Evolutionary conservation across 2,329 filamentous ascomycete species (phyloP), one percentile per base, ranked within the genome.

Genomic region (Pseudogymnoascus sp.): DNA sequence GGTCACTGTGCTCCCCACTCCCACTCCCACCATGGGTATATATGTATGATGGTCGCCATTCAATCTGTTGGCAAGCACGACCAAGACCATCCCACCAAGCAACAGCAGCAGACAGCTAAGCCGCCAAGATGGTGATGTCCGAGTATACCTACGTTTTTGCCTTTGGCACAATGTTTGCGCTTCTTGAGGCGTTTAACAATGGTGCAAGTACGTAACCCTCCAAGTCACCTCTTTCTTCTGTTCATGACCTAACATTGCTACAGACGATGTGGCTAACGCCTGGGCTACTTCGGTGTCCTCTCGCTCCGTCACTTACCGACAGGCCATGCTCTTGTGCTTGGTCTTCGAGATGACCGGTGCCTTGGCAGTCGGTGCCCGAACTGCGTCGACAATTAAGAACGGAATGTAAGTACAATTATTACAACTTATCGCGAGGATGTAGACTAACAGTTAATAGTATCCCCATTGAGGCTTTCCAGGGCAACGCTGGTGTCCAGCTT

Each of bases 271-370:
- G 64, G 89, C 90, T 72, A 93, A 93, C 77, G 79, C 89, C 61
- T 93, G 88, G 87, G 89, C 89, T 6, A 93, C 90, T 69, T 88
- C 84, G 70, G 89, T 93, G 64, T 92, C 89, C 19, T 92, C 89
- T n/a, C 79, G 89, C 62, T 92, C 89, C 68, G 80, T 91, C 71
- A 80, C 86, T 1, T 89, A 90, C 77, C 76, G 83, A 68, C 85
- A 87, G 76, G 88, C 86, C 67, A 88, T 88, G 85, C 69, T 87
- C 35, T 77, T 88, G 59, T 83, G 85, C 59, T 81, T 83, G 56
- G 74, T 89, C 66, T 89, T 89, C 74, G 87, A 90, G 74, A 79
- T 89, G 74, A 74, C 84, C 56, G 87, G 87, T 56, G 87, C 87
- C 67, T 78, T 89, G 69, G 79, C 83, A 3, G 86, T 89, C 66